phyloP scores from a whole-genome alignment of 2,329 filamentous ascomycete species.

The Exophiala spinifera region DNA sequence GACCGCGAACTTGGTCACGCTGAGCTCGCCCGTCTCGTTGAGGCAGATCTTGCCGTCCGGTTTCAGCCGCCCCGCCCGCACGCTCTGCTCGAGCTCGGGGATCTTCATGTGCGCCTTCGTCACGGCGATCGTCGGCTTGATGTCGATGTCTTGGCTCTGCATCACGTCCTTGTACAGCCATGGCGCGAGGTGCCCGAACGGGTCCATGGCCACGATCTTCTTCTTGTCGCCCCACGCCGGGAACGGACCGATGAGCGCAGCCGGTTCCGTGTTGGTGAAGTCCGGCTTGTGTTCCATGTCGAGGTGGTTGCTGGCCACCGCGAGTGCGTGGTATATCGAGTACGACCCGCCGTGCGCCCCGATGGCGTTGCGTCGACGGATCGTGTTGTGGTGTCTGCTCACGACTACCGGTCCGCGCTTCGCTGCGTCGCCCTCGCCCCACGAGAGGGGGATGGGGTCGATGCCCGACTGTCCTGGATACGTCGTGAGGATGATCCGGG shows the following conservation, averaged over 20 bases:
- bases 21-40: slow-evolving; percentile 79
- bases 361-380: slow-evolving; percentile 73
- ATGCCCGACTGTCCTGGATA: slow-evolving; percentile 94
- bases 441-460: slow-evolving; percentile 82
- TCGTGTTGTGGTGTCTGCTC: slow-evolving; percentile 69
- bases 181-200: slow-evolving; percentile 80
- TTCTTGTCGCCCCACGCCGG: slow-evolving; percentile 83
- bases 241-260: slow-evolving; percentile 83
- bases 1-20: slow-evolving; percentile 94
- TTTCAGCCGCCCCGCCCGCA: slow-evolving; percentile 70
- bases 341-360: slow-evolving; percentile 85
- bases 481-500: slow-evolving; percentile 70
- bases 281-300: slow-evolving; percentile 75
- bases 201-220: slow-evolving; percentile 98
- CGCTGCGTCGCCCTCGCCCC: slow-evolving; percentile 74
- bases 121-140: slow-evolving; percentile 85
- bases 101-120: slow-evolving; percentile 94
- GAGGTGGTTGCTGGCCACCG: slow-evolving; percentile 86
- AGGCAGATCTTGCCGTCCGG: slow-evolving; percentile 87
- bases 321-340: slow-evolving; percentile 90
- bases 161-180: slow-evolving; percentile 80
- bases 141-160: slow-evolving; percentile 74
- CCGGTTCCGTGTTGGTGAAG: slow-evolving; percentile 84
- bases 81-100: slow-evolving; percentile 89
- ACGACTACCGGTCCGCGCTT: slow-evolving; percentile 85